Base-by-base conservation (phyloP, 306 rosid genomes). In the Cicer chorassanicum region DNA sequence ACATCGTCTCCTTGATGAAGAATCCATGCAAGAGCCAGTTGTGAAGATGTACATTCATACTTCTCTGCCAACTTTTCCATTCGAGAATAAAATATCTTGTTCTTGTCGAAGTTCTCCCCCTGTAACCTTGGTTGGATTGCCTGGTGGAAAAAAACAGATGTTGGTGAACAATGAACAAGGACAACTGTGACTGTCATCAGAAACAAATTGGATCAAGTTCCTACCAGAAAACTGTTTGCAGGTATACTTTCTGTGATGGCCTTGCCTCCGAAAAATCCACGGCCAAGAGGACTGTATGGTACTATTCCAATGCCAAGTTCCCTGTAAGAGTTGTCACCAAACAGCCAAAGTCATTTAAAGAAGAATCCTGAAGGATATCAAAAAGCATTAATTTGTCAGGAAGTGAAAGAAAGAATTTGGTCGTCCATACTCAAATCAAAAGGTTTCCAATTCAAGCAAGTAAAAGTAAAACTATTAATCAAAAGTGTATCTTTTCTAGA, bases 261-360 rank as follows among this genome's bases (percentile, higher is more conserved):
- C 80, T 82, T 91, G 72, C 98, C 97, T 13, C 87, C 97, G 6
- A 93, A 88, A 75, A 91, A 93, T n/a, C 93, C 98, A 43, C 91
- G 92, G 6, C 98, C 96, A 67, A 91, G 93, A 43, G 98, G 96
- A 68, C 96, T 84, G 56, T 89, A 93, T 15, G 98, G 93, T 50
- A 91, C 98, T 67, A 91, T 71, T 59, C 91, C 97, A 71, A 93
- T 89, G 6, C 96, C 92, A 71, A 89, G 91, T 60, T 91, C 96
- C 86, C 97, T 89, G 76, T 6, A 76, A 62, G 39, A 10, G 36
- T 68, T 19, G 57, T 4, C 54, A 70, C 76, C 54, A 48, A 65
- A 65, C 11, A 38, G 11, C 36, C 10, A 2, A 14, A 41, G 48
- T 55, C 73, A 61, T 60, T 59, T 68, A 19, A 38, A 57, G 66